Conservation (phyloP, 257 asterid species). For the Solanum verrucosum region DNA sequence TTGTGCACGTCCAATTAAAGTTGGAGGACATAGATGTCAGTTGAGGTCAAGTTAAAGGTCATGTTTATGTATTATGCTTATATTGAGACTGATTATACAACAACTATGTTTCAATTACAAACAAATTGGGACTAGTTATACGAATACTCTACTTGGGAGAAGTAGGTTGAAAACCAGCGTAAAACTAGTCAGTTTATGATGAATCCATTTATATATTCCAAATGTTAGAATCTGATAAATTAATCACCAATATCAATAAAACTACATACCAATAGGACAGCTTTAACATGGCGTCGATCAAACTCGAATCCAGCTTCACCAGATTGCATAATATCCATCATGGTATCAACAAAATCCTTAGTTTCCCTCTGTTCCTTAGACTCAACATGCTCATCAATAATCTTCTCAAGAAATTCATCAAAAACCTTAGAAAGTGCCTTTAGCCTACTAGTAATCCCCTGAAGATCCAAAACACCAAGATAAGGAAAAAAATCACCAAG, state of each 20-base stretch:
- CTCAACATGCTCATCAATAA: constrained; percentile 1
- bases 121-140: background rate
- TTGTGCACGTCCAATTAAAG: background rate
- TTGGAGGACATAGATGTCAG: too few species aligned
- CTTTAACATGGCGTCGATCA: constrained; percentile 4
- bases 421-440: constrained; percentile 1
- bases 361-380: background rate
- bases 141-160: background rate
- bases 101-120: background rate
- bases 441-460: constrained; percentile 5
- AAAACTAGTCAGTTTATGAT: background rate
- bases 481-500: constrained; percentile 17
- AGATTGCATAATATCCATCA: constrained; percentile 10
- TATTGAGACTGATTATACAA: background rate
- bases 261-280: constrained; percentile 10
- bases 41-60: background rate
- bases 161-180: background rate
- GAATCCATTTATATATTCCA: background rate
- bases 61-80: background rate
- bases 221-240: background rate
- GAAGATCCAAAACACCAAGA: constrained; percentile 11
- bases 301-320: constrained; percentile 8
- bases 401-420: constrained; percentile 8
- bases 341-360: constrained; percentile 10
- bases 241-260: background rate